A percentile compares a stretch with the other conserved stretches of the same genome.
Conservation (phyloP, 305 asterid genomes). For the Fraxinus paxiana region DNA sequence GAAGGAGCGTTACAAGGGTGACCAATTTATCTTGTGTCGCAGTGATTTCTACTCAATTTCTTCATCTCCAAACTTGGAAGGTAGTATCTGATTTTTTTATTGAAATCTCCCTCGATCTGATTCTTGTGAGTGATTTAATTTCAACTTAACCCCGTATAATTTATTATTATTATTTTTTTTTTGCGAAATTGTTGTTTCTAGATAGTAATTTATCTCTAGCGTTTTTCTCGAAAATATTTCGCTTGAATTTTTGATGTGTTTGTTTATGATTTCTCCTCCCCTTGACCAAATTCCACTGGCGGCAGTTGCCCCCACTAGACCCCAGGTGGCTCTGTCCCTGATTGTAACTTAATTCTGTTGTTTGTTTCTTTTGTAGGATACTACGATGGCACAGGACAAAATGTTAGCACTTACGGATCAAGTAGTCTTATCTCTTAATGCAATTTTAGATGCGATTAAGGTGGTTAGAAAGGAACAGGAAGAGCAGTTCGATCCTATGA, state of each 20-base stretch:
- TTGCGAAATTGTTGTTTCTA: background rate
- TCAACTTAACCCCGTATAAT: background rate
- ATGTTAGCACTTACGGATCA: constrained; percentile 65
- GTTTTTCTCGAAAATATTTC: background rate
- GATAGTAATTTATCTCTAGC: background rate
- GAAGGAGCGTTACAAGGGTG: background rate
- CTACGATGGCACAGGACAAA: constrained; percentile 42
- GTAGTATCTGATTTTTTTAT: background rate
- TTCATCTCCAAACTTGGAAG: background rate
- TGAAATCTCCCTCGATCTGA: background rate
- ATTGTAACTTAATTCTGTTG: background rate
- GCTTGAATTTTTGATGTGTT: background rate
- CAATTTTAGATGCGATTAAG: constrained; percentile 51
- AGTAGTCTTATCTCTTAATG: constrained; percentile 39
- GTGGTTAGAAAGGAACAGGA: constrained; percentile 49
- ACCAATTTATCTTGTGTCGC: background rate
- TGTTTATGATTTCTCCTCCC: background rate
- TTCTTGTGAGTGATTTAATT: background rate
- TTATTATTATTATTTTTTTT: too few relatives aligned
- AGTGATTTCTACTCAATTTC: background rate
- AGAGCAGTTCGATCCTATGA: constrained; percentile 54
- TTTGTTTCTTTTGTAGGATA: constrained; percentile 28
- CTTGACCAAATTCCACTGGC: background rate
- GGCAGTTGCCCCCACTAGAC: background rate
- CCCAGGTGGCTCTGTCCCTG: background rate